phyloP scores from a whole-genome alignment of 495 filamentous ascomycete species.

The Pyrenula aspistea region DNA sequence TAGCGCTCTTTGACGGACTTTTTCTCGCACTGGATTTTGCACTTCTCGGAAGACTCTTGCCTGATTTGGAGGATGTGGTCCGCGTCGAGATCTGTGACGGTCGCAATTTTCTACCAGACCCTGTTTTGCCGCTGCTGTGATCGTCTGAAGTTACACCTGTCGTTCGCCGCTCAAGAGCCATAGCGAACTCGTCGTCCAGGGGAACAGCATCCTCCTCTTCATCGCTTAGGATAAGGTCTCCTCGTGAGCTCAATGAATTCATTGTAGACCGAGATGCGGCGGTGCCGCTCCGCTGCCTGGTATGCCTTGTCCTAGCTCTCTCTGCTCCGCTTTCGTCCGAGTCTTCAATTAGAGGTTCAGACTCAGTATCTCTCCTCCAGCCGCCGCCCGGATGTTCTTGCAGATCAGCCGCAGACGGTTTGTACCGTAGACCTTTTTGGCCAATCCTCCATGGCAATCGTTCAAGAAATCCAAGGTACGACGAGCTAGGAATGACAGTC shows the following conservation, averaged over 20 bases:
- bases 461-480: conserved; percentile 73
- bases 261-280: conserved; percentile 68
- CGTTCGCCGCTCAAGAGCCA: conserved; percentile 56
- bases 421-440: conserved; percentile 67
- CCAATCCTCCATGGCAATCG: conserved; percentile 79
- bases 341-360: conserved; percentile 60
- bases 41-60: conserved; percentile 10
- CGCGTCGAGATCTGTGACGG: conserved; percentile 43
- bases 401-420: conserved; percentile 80
- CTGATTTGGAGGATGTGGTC: conserved; percentile 38
- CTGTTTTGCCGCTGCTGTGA: conserved; percentile 56
- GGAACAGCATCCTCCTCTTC: conserved; percentile 89
- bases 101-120: conserved; percentile 46
- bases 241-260: conserved; percentile 86
- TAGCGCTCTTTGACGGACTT: conserved; percentile 13
- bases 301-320: conserved; percentile 23
- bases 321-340: conserved; percentile 35
- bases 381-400: conserved; percentile 67
- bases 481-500: conserved; percentile 82
- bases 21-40: conserved; percentile 6
- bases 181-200: conserved; percentile 83
- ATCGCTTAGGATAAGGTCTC: conserved; percentile 88
- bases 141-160: conserved; percentile 55
- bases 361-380: conserved; percentile 38
- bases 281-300: conserved; percentile 65